A percentile compares a stretch with the other conserved stretches of the same genome.
Conservation (phyloP, 495 filamentous ascomycete species). For the Neurospora sp. region DNA sequence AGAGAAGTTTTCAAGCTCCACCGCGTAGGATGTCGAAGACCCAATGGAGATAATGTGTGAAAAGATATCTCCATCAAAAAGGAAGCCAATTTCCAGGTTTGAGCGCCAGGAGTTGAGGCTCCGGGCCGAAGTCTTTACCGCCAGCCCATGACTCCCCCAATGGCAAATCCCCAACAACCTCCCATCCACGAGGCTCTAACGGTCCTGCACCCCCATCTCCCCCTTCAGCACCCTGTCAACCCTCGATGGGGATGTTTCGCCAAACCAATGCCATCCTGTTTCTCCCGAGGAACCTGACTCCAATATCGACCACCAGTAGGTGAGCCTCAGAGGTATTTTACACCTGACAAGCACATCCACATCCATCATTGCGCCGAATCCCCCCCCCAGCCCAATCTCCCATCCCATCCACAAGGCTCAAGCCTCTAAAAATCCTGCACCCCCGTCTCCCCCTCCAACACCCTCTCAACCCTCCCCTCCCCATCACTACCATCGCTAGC, state of each 20-base stretch:
- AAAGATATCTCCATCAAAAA: not conserved
- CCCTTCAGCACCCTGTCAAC: too few species aligned
- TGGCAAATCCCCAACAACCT: not conserved
- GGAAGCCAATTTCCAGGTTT: too few species aligned
- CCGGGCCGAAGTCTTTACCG: not conserved
- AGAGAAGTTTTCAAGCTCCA: not conserved
- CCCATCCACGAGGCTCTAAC: too few species aligned
- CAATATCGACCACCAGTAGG: not conserved
- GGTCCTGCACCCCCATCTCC: too few species aligned
- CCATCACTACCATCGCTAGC: constrained; percentile 33
- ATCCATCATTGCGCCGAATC: too few species aligned
- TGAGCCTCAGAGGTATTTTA: not conserved
- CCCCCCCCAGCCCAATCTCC: not conserved
- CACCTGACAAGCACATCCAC: too few species aligned
- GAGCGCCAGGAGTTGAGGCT: not conserved
- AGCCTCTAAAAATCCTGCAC: constrained; percentile 62
- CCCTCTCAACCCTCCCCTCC: constrained; percentile 19
- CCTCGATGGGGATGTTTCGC: not conserved
- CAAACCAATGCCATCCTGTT: not conserved
- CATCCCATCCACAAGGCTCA: not conserved
- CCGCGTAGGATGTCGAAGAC: not conserved
- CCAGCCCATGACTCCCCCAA: not conserved
- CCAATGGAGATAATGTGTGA: not conserved
- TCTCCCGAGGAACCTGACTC: not conserved
- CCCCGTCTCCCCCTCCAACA: constrained; percentile 60